Evolutionary conservation across 257 asterid species (phyloP).

Genomic region (Pogostemon cablin): DNA sequence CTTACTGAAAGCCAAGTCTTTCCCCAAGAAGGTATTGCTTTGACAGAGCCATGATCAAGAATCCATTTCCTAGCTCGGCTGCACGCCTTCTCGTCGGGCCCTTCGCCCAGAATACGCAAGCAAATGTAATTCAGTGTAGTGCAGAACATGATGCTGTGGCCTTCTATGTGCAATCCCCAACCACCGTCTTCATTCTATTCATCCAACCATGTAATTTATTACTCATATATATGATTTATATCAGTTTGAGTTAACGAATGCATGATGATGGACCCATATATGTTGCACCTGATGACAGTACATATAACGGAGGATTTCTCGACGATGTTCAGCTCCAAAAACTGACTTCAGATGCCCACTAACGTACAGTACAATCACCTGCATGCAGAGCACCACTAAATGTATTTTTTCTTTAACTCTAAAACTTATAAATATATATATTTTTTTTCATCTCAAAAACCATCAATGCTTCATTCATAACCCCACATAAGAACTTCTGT

Average conservation of each 20-base stretch:
- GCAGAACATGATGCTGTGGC: slow-evolving; percentile 70
- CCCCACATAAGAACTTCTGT: too few relatives aligned
- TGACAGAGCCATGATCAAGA: slow-evolving; percentile 63
- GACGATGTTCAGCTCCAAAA: slow-evolving; percentile 49
- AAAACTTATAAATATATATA: background rate
- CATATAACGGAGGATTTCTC: slow-evolving; percentile 61
- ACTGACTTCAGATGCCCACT: slow-evolving; percentile 57
- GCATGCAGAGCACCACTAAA: background rate
- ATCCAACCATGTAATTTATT: too few relatives aligned
- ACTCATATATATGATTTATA: too few relatives aligned
- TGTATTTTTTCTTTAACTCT: too few relatives aligned
- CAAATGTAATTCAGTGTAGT: slow-evolving; percentile 60
- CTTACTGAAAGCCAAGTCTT: slow-evolving; percentile 73
- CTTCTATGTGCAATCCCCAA: slow-evolving; percentile 69
- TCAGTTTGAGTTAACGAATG: too few relatives aligned
- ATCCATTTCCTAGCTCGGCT: slow-evolving; percentile 67
- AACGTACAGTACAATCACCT: slow-evolving; percentile 60
- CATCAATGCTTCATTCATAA: too few relatives aligned
- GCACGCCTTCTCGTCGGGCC: slow-evolving; percentile 47
- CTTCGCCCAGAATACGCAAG: slow-evolving; percentile 62
- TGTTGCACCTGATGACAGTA: slow-evolving; percentile 58
- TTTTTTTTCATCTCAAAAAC: too few relatives aligned
- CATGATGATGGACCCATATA: background rate
- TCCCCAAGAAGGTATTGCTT: slow-evolving; percentile 69
- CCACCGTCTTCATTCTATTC: slow-evolving; percentile 71